phyloP scores from a whole-genome alignment of 768 basidiomycete genomes.

The Russula brevipes region DNA sequence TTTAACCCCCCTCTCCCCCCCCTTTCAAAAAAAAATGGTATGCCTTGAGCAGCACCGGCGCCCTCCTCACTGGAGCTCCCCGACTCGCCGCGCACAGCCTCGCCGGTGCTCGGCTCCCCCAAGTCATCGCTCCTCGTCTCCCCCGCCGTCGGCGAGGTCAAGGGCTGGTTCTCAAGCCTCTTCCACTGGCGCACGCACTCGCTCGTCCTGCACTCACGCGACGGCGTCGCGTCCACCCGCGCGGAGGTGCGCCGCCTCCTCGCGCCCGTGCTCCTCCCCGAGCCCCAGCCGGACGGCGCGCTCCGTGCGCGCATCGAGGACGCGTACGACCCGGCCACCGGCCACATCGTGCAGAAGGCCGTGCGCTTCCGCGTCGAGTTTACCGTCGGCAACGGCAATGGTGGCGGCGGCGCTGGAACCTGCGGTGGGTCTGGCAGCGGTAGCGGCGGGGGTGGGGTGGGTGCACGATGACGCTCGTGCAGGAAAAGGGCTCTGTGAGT shows the following conservation, averaged over 20 bases:
- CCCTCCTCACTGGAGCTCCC: constrained; percentile 42
- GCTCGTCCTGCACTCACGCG: constrained; percentile 50
- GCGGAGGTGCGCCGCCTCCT: constrained; percentile 59
- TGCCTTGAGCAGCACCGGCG: constrained; percentile 5
- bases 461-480: constrained; percentile 70
- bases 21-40: neutral
- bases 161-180: constrained; percentile 92
- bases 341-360: constrained; percentile 56
- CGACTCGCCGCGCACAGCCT: constrained; percentile 41
- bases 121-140: constrained; percentile 43
- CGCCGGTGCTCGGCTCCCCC: constrained; percentile 44
- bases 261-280: constrained; percentile 55
- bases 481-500: constrained; percentile 88
- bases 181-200: constrained; percentile 83
- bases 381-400: constrained; percentile 30
- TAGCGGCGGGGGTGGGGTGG: constrained; percentile 36
- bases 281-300: constrained; percentile 50
- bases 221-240: constrained; percentile 56
- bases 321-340: constrained; percentile 36
- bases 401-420: constrained; percentile 27
- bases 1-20: neutral
- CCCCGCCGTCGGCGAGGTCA: constrained; percentile 78
- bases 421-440: constrained; percentile 24
- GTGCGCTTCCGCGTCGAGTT: constrained; percentile 86
- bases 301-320: constrained; percentile 54